Evolutionary conservation across 2,329 filamentous ascomycete genomes (phyloP).

Genomic region (Rugonectria rugulosa): DNA sequence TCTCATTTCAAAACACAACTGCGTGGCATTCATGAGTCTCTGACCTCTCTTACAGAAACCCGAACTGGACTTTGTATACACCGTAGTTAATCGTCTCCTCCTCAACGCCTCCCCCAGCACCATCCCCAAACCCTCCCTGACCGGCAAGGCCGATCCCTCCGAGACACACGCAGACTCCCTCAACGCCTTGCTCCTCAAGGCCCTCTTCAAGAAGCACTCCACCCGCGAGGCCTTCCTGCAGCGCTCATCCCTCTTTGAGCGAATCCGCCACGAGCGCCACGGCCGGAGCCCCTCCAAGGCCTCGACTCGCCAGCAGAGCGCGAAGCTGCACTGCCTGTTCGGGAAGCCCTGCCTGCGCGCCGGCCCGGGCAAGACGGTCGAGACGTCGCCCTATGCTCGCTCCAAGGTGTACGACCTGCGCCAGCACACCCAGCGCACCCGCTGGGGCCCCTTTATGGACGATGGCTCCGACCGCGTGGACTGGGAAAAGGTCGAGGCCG

Average conservation of each 20-base stretch:
- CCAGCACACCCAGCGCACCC: conserved; percentile 65
- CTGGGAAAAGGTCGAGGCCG: conserved; percentile 82
- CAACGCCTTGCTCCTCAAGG: conserved; percentile 54
- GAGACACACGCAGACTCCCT: conserved; percentile 54
- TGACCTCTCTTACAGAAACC: conserved; percentile 41
- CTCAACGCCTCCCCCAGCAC: conserved; percentile 50
- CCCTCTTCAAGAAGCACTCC: conserved; percentile 53
- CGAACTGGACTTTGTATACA: conserved; percentile 57
- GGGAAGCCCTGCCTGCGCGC: conserved; percentile 63
- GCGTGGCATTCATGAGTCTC: not conserved
- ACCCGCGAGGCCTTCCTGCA: conserved; percentile 69
- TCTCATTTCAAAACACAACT: too few relatives aligned
- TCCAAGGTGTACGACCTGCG: conserved; percentile 78
- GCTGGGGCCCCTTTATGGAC: conserved; percentile 76
- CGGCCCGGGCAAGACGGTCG: conserved; percentile 45
- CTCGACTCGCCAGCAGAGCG: conserved; percentile 66
- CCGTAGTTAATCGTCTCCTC: conserved; percentile 55
- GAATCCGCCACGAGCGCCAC: conserved; percentile 53
- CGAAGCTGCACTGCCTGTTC: conserved; percentile 74
- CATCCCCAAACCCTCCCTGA: conserved; percentile 1
- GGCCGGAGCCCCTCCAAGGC: conserved; percentile 32
- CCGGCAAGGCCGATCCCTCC: conserved; percentile 28
- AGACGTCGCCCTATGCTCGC: conserved; percentile 67
- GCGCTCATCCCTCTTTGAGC: conserved; percentile 68
- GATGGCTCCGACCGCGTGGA: conserved; percentile 71